Conservation (phyloP, 495 filamentous ascomycete genomes). For the Xylaria longipes region DNA sequence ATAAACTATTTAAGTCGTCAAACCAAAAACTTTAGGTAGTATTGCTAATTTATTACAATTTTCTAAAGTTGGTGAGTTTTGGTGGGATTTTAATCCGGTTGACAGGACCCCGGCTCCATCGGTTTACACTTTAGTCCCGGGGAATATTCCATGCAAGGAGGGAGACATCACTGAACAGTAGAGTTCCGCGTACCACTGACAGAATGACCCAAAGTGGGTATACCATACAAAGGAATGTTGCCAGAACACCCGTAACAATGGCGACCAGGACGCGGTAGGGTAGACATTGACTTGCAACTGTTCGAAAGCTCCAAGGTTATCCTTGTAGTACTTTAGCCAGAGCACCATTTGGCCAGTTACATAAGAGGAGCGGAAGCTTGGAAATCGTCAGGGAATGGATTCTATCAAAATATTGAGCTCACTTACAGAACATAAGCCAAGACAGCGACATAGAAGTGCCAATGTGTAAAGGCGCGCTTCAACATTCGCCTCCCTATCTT, state of each 20-base stretch:
- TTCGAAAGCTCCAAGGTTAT: background rate
- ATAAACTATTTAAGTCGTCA: no score
- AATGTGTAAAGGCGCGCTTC: background rate
- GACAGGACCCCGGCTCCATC: no score
- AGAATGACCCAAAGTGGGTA: background rate
- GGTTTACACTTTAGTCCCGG: background rate
- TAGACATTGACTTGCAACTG: slow-evolving; percentile 6
- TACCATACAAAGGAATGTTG: background rate
- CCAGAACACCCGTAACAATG: background rate
- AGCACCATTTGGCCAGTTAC: background rate
- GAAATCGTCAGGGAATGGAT: background rate
- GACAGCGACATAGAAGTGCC: background rate
- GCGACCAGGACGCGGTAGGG: background rate
- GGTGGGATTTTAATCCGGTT: no score
- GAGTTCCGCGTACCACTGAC: background rate
- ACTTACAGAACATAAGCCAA: background rate
- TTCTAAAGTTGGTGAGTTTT: no score
- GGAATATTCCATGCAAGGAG: background rate
- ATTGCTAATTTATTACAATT: no score
- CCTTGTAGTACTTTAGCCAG: background rate
- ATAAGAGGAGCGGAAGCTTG: background rate
- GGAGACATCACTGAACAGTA: background rate
- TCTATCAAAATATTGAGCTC: background rate
- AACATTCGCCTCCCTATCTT: background rate
- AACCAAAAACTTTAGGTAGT: no score